phyloP scores from a whole-genome alignment of 2,329 filamentous ascomycete genomes.

The Venturia effusa region DNA sequence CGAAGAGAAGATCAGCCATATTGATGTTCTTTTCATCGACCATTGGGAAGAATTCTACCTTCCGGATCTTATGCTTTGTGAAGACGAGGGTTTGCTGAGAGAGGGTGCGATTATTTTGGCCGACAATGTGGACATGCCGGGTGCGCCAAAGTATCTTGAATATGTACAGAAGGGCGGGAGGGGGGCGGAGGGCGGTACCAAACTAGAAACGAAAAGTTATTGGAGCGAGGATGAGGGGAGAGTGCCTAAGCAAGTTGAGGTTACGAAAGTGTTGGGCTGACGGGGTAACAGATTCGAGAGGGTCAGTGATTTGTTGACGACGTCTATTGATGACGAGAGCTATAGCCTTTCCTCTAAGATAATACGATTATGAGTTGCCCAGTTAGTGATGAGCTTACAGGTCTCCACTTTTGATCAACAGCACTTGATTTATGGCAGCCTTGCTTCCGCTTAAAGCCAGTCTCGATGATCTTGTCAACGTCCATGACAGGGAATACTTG shows the following conservation, averaged over 20 bases:
- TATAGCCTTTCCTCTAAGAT: no score
- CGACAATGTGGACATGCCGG: conserved; percentile 34
- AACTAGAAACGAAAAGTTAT: neutral
- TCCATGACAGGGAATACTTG: no score
- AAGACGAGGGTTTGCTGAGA: conserved; percentile 23
- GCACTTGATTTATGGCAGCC: no score
- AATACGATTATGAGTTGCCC: no score
- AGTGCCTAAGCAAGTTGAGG: neutral
- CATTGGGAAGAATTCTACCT: conserved; percentile 27
- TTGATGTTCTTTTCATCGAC: conserved; percentile 29
- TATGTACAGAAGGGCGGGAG: conserved; percentile 23
- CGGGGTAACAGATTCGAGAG: neutral
- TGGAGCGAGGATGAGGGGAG: neutral
- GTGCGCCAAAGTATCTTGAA: conserved; percentile 33
- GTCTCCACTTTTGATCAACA: no score
- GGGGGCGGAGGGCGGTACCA: neutral
- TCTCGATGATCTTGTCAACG: no score
- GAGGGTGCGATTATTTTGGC: conserved; percentile 28
- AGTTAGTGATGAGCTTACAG: no score
- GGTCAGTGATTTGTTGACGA: no score
- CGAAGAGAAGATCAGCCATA: conserved; percentile 19
- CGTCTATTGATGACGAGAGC: no score
- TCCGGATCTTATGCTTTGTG: conserved; percentile 25
- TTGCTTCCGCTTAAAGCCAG: no score
- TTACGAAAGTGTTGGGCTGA: neutral